Evolutionary conservation across 306 rosid genomes (phyloP).

Genomic region (Cucumis melo): DNA sequence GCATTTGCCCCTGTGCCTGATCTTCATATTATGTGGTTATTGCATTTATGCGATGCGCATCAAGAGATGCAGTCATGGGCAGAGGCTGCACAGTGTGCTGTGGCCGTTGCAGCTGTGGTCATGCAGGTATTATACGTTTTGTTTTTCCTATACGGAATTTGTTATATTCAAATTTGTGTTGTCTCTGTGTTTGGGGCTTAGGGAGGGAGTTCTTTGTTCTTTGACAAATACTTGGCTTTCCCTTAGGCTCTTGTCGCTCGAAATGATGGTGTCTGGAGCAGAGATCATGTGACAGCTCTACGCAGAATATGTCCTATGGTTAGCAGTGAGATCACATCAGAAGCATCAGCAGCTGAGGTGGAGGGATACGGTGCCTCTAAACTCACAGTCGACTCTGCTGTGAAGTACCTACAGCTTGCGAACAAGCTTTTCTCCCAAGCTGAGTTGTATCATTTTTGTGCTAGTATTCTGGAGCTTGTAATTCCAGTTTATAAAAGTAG

Average conservation of each 20-base stretch:
- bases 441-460: constrained; percentile 93
- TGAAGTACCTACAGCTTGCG: constrained; percentile 92
- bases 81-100: constrained; percentile 99
- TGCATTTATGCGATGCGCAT: constrained; percentile 95
- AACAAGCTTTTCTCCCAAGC: constrained; percentile 97
- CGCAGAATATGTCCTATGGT: constrained; percentile 98
- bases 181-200: background rate
- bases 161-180: background rate
- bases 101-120: constrained; percentile 94
- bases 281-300: constrained; percentile 76
- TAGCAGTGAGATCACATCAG: constrained; percentile 88
- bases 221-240: constrained; percentile 1
- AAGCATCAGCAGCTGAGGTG: constrained; percentile 94
- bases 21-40: constrained; percentile 99
- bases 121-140: constrained; percentile 55
- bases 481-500: constrained; percentile 93
- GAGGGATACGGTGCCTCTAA: constrained; percentile 99
- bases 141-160: background rate
- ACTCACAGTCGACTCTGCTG: constrained; percentile 91
- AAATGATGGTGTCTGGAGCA: constrained; percentile 99
- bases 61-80: constrained; percentile 99
- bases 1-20: constrained; percentile 99
- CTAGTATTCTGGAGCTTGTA: constrained; percentile 90
- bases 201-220: background rate
- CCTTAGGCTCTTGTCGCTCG: constrained; percentile 88